phyloP scores from a whole-genome alignment of 2,329 filamentous ascomycete species.

The Cytospora leucostoma region DNA sequence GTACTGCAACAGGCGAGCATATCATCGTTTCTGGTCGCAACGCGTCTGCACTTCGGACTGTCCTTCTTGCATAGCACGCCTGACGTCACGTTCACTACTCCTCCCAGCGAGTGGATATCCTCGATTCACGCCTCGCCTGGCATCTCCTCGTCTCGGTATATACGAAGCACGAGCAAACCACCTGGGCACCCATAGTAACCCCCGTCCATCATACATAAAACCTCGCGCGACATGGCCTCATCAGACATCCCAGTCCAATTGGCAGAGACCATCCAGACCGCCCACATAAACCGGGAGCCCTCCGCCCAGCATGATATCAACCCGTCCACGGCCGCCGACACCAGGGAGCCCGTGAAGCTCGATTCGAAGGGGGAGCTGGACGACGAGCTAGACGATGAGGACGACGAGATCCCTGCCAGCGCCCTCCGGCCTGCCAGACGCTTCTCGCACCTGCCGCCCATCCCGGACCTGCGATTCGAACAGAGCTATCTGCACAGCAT shows the following conservation, averaged over 20 bases:
- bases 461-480: slow-evolving; percentile 93
- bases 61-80: slow-evolving; percentile 7
- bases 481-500: slow-evolving; percentile 97
- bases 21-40: not conserved
- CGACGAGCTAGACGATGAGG: slow-evolving; percentile 50
- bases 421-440: slow-evolving; percentile 58
- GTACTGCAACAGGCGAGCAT: not conserved
- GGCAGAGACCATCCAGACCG: slow-evolving; percentile 78
- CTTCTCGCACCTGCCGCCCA: slow-evolving; percentile 54
- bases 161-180: not conserved
- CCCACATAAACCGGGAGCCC: slow-evolving; percentile 72
- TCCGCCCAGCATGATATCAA: slow-evolving; percentile 76
- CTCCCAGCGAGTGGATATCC: slow-evolving; percentile 8
- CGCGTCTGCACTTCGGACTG: too few species aligned
- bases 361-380: slow-evolving; percentile 26
- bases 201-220: slow-evolving; percentile 4
- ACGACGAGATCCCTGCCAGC: slow-evolving; percentile 70
- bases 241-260: slow-evolving; percentile 64
- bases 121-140: not conserved
- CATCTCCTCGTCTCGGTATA: not conserved
- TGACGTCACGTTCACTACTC: slow-evolving; percentile 22
- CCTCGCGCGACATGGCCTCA: slow-evolving; percentile 47
- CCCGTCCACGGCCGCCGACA: slow-evolving; percentile 73
- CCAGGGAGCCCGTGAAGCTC: slow-evolving; percentile 58
- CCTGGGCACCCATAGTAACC: not conserved